phyloP scores from a whole-genome alignment of 2,329 filamentous ascomycete species.

The Xylaria sp. region DNA sequence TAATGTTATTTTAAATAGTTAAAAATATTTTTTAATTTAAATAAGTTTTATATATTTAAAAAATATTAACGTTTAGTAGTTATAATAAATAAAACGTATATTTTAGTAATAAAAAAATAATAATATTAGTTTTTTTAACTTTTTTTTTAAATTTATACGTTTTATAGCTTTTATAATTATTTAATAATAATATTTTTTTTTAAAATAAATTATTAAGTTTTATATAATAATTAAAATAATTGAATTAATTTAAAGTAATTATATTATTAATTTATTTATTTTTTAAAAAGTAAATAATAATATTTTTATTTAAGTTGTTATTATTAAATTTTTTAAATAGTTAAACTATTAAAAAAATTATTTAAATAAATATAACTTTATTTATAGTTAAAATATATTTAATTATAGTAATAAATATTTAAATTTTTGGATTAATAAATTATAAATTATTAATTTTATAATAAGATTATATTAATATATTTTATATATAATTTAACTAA shows the following conservation, averaged over 20 bases:
- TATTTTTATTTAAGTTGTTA: background rate
- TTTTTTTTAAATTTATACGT: background rate
- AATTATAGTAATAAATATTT: background rate
- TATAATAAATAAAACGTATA: background rate
- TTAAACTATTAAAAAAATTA: background rate
- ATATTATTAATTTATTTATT: background rate
- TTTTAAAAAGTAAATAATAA: background rate
- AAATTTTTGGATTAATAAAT: background rate
- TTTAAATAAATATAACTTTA: background rate
- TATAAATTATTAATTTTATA: slow-evolving; percentile 2
- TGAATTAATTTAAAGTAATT: background rate
- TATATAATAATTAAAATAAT: background rate
- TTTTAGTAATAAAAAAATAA: no score
- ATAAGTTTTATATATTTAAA: no score
- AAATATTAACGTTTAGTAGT: no score
- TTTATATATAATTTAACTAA: background rate
- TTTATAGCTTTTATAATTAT: background rate
- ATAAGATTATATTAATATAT: background rate
- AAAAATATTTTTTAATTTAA: no score
- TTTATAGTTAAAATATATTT: background rate
- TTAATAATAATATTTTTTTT: slow-evolving; percentile 2
- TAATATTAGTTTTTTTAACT: no score
- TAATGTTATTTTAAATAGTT: no score
- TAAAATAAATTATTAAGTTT: background rate
- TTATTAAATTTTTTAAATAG: slow-evolving; percentile 1